These are phyloP conservation scores for Sphaerulina populicola DNA, from an alignment of 2,329 filamentous ascomycete species.

Conservation along the genomic window DNA sequence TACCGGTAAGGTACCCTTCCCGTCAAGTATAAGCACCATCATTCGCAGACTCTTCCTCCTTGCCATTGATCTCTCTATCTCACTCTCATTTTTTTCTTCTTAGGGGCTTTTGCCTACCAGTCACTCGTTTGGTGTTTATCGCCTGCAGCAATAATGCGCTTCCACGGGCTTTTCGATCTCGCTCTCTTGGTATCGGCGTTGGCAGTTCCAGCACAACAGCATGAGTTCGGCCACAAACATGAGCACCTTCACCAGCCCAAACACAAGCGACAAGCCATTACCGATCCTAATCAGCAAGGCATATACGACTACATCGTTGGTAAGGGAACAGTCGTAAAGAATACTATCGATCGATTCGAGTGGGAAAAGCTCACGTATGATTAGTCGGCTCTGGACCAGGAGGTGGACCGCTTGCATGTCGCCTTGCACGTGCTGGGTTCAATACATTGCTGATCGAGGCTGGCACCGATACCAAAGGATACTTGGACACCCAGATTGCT, in stretches of 20 bases:
- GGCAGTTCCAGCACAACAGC: slow-evolving; percentile 6
- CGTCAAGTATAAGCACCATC: neutral
- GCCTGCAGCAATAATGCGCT: neutral
- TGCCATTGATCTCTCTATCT: neutral
- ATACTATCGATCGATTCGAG: neutral
- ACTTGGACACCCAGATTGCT: slow-evolving; percentile 34
- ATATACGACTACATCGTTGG: slow-evolving; percentile 48
- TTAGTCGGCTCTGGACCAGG: slow-evolving; percentile 52
- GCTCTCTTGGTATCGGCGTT: slow-evolving; percentile 1
- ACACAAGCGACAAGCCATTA: slow-evolving; percentile 4
- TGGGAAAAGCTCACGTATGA: neutral
- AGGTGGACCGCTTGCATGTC: slow-evolving; percentile 51
- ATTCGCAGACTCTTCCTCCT: neutral
- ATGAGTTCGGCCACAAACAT: neutral
- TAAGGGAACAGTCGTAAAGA: neutral
- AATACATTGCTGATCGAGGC: slow-evolving; percentile 54
- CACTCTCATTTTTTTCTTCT: neutral
- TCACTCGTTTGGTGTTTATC: neutral
- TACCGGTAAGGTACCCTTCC: too few relatives aligned
- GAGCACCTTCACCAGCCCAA: neutral
- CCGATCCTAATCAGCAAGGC: slow-evolving; percentile 6
- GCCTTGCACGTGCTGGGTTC: slow-evolving; percentile 51
- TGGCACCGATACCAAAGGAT: slow-evolving; percentile 49
- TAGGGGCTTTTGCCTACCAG: neutral
- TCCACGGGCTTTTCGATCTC: slow-evolving; percentile 5